Conservation (phyloP, 1,284 basidiomycete species). For the Erythrobasidium hasegawianum region DNA sequence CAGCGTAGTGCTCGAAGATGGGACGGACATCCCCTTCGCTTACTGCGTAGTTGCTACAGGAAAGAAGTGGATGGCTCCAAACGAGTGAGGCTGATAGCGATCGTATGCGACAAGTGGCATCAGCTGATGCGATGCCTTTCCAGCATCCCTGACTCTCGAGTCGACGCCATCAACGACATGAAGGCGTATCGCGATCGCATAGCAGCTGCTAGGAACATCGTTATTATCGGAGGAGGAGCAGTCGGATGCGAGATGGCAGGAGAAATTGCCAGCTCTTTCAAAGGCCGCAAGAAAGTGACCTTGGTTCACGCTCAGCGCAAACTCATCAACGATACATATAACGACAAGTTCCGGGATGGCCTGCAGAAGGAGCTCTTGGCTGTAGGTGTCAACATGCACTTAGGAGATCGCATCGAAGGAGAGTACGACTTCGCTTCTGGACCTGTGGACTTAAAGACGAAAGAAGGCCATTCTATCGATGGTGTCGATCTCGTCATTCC, state of each 20-base stretch:
- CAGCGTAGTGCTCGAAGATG: constrained; percentile 28
- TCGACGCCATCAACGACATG: constrained; percentile 27
- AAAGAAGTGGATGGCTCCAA: constrained; percentile 24
- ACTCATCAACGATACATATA: constrained; percentile 21
- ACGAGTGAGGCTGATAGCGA: constrained; percentile 7
- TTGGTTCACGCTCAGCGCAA: constrained; percentile 25
- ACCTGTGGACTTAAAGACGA: constrained; percentile 9
- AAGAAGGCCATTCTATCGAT: constrained; percentile 11
- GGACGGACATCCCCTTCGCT: constrained; percentile 16
- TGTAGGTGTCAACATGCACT: constrained; percentile 15
- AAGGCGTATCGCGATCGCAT: constrained; percentile 27
- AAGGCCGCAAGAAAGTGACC: constrained; percentile 27
- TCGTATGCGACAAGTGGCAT: too few species aligned
- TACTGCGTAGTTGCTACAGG: constrained; percentile 31
- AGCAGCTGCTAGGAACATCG: constrained; percentile 19
- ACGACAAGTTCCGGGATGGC: constrained; percentile 17
- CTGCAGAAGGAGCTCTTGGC: constrained; percentile 14
- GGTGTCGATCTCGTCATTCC: constrained; percentile 28
- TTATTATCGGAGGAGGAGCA: constrained; percentile 32
- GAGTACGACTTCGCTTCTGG: not conserved
- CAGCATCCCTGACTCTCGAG: constrained; percentile 20
- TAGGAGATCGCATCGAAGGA: constrained; percentile 13
- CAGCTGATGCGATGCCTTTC: too few species aligned
- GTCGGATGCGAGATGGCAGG: constrained; percentile 34
- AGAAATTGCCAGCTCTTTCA: constrained; percentile 23